Evolutionary conservation across 176 grass and related monocot species (phyloP).

Genomic region (Metroxylon sagu): DNA sequence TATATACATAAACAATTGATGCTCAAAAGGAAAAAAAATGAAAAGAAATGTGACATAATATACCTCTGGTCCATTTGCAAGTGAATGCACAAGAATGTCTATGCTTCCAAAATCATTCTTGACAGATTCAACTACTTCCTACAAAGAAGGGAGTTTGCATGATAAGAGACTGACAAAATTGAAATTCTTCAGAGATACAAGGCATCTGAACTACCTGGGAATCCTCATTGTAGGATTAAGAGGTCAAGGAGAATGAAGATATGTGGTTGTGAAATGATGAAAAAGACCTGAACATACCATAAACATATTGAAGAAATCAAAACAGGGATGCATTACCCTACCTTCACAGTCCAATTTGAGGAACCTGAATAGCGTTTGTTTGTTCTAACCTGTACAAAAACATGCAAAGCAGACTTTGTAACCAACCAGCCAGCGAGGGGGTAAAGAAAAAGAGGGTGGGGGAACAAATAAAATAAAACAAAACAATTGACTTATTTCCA

Average conservation of each 20-base stretch:
- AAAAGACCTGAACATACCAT: too few species aligned
- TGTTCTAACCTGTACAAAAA: slow-evolving; percentile 40
- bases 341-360: slow-evolving; percentile 95
- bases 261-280: too few species aligned
- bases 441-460: background rate
- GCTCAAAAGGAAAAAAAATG: background rate
- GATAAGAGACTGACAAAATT: background rate
- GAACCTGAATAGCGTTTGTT: slow-evolving; percentile 92
- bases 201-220: too few species aligned
- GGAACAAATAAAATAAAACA: too few species aligned
- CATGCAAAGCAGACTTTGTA: background rate
- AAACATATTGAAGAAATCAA: background rate
- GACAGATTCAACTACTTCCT: slow-evolving; percentile 90
- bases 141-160: slow-evolving; percentile 8
- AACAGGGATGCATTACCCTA: slow-evolving; percentile 10
- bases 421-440: background rate
- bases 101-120: slow-evolving; percentile 95
- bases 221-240: too few species aligned
- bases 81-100: slow-evolving; percentile 94
- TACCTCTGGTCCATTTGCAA: slow-evolving; percentile 96
- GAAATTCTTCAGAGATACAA: background rate
- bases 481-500: too few species aligned
- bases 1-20: slow-evolving; percentile 7
- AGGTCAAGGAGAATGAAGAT: too few species aligned
- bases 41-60: background rate